phyloP scores from a whole-genome alignment of 495 filamentous ascomycete genomes.

The Neurospora pannonica region DNA sequence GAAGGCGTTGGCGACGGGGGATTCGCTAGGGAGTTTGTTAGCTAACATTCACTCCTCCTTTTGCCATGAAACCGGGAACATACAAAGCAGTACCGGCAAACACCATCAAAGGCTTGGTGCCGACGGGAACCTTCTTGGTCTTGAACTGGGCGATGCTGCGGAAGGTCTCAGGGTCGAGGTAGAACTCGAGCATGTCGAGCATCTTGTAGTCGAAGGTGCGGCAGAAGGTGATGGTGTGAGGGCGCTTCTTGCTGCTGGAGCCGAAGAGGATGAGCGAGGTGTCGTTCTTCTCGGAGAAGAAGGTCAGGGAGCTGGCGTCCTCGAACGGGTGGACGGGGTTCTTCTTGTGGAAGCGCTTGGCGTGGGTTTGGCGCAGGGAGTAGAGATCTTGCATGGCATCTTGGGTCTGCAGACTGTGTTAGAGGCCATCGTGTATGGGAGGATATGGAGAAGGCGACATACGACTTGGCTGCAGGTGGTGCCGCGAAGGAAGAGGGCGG shows the following conservation, averaged over 20 bases:
- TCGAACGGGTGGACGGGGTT: slow-evolving; percentile 86
- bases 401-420: slow-evolving; percentile 31
- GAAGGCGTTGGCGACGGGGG: slow-evolving; percentile 59
- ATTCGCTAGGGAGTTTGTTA: slow-evolving; percentile 45
- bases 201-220: slow-evolving; percentile 76
- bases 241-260: slow-evolving; percentile 83
- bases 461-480: slow-evolving; percentile 68
- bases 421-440: background rate
- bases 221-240: slow-evolving; percentile 75
- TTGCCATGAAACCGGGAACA: too few relatives aligned
- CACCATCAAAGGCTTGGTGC: slow-evolving; percentile 75
- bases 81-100: slow-evolving; percentile 74
- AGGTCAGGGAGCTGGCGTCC: slow-evolving; percentile 74
- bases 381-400: slow-evolving; percentile 74
- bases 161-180: slow-evolving; percentile 60
- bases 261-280: slow-evolving; percentile 62
- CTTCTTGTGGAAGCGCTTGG: slow-evolving; percentile 88
- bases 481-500: slow-evolving; percentile 74
- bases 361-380: slow-evolving; percentile 66
- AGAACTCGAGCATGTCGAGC: slow-evolving; percentile 86
- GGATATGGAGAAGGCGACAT: background rate
- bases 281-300: slow-evolving; percentile 94
- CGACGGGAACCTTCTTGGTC: slow-evolving; percentile 69
- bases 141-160: slow-evolving; percentile 67
- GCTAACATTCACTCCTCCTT: too few relatives aligned